Evolutionary conservation across 257 asterid genomes (phyloP), one percentile per base, ranked within the genome.

Genomic region (Salvia miltiorrhiza): DNA sequence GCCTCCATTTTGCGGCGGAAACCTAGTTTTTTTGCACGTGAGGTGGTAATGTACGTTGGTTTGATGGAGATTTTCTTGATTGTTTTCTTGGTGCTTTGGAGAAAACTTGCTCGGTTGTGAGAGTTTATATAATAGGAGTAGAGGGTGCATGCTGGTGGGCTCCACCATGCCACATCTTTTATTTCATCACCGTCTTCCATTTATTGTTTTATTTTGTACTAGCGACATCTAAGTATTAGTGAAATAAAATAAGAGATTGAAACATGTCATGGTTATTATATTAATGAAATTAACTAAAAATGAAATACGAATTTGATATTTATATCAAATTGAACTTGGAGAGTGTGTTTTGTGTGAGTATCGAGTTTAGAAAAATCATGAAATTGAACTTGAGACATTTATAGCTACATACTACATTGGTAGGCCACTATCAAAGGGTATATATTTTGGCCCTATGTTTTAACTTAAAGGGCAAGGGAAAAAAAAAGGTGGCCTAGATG

Each of bases 1-100:
- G 83, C 39, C 4, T 88, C 92, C 96, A 90, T 57, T 8, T 14
- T 9, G 12, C 28, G 17, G 13, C 56, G 33, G 11, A 74, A 70
- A 47, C 73, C 47, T 57, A 73, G 61, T 49, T 63, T 21, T 20
- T 33, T 17, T 1, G 37, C 16, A 30, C 0, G 35, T 35, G 10
- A 35, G 41, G 10, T 35, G 41, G 56, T 24, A 69, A 61, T 63
- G 76, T 70, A 62, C 60, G 60, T 50, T 13, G 45, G 26, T 35
- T 4, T 50, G 41, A 33, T 60, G 9, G 62, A 11, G 59, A 33
- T 64, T 66, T 66, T 48, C 23, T 39, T 50, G 60, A 48, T 35
- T 47, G 5, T 3, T 40, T 28, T 65, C 13, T 55, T 44, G 71
- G 65, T 65, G 70, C 24, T 37, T 9, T 69, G 74, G 72, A 67